A percentile compares a stretch with the other conserved stretches of the same genome.
Evolutionary conservation across 768 basidiomycete species (phyloP).

Genomic region (Xerocomellus amylosporus): DNA sequence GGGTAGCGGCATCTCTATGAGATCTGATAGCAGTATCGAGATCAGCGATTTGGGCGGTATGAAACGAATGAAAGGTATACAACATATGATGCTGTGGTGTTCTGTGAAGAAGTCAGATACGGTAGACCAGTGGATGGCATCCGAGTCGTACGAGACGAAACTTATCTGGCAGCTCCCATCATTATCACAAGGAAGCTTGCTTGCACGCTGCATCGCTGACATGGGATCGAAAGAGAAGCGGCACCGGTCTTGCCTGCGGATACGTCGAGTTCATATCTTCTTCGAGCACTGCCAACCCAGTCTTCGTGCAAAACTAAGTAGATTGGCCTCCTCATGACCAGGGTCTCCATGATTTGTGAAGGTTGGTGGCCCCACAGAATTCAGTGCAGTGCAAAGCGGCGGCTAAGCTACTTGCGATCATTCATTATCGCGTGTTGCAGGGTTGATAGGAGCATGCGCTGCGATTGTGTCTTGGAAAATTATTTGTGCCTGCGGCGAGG

Average conservation of each 20-base stretch:
- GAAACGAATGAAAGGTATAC: neutral
- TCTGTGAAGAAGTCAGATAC: conserved; percentile 1
- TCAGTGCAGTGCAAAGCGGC: conserved; percentile 3
- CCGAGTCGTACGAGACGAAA: conserved; percentile 18
- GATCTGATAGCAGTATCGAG: conserved; percentile 9
- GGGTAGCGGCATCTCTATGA: neutral
- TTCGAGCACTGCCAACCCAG: conserved; percentile 17
- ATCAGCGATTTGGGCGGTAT: conserved; percentile 1
- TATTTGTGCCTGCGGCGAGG: neutral
- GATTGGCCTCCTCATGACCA: neutral
- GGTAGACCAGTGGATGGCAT: no score
- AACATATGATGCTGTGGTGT: conserved; percentile 13
- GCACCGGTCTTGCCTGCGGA: conserved; percentile 17
- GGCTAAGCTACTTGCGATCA: conserved; percentile 6
- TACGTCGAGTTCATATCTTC: conserved; percentile 8
- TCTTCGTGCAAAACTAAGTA: neutral
- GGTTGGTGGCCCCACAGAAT: neutral
- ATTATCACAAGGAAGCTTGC: conserved; percentile 7
- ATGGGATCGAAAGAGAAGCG: conserved; percentile 19
- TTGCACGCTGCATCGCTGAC: conserved; percentile 9
- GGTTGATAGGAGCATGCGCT: conserved; percentile 7
- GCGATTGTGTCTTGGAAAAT: neutral
- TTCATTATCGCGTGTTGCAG: conserved; percentile 3
- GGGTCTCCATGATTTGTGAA: neutral
- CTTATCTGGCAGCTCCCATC: neutral